A percentile compares a stretch with the other conserved stretches of the same genome.
Conservation (phyloP, 306 rosid species). For the Quercus glauca region DNA sequence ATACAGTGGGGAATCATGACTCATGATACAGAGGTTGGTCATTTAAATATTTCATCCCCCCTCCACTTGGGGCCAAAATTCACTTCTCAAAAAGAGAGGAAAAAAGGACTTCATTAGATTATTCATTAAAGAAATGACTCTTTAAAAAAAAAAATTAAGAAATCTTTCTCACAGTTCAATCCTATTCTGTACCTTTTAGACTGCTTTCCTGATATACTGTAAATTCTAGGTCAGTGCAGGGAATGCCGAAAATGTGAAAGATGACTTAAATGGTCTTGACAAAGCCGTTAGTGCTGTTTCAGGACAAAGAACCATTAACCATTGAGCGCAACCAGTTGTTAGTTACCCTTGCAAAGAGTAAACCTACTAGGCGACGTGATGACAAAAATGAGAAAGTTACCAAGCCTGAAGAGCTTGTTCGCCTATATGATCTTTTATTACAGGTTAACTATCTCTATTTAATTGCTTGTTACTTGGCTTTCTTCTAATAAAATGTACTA, state of each 20-base stretch:
- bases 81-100: background rate
- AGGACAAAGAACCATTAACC: constrained; percentile 88
- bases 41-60: no score
- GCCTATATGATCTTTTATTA: constrained; percentile 79
- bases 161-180: background rate
- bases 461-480: constrained; percentile 8
- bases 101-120: background rate
- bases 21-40: no score
- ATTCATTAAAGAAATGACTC: background rate
- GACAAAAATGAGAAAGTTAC: constrained; percentile 93
- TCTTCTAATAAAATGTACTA: background rate
- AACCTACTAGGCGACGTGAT: constrained; percentile 67
- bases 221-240: constrained; percentile 76
- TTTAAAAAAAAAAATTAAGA: background rate
- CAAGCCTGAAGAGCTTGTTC: constrained; percentile 99
- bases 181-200: constrained; percentile 1
- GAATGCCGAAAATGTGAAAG: constrained; percentile 80
- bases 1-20: no score
- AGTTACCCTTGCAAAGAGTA: constrained; percentile 84
- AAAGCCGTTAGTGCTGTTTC: constrained; percentile 92
- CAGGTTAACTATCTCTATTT: constrained; percentile 53
- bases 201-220: constrained; percentile 16
- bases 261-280: constrained; percentile 92
- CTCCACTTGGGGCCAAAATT: no score
- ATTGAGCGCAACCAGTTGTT: constrained; percentile 86